These are phyloP conservation scores for Lactifluus echinatus DNA, from an alignment of 768 basidiomycete species.

Conservation along the genomic window DNA sequence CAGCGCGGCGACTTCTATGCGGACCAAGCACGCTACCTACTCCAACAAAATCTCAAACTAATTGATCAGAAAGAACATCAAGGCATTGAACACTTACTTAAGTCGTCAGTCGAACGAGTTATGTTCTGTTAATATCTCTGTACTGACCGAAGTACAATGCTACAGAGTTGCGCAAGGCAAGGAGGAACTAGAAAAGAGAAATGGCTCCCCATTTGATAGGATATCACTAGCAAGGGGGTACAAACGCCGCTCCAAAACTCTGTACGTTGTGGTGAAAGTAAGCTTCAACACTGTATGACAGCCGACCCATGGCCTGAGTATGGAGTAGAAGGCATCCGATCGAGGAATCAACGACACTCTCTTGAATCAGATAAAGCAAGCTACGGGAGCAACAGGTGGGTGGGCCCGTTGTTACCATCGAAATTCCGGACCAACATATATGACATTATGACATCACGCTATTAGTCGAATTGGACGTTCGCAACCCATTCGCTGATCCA, in stretches of 20 bases:
- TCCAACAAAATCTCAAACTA: neutral
- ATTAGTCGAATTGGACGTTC: neutral
- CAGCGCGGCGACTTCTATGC: neutral
- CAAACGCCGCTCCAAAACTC: neutral
- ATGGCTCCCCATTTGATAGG: neutral
- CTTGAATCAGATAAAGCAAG: neutral
- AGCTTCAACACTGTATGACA: neutral
- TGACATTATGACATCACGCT: neutral
- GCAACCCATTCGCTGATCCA: neutral
- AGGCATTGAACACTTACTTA: neutral
- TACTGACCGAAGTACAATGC: neutral
- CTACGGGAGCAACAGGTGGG: neutral
- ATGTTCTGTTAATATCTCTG: neutral
- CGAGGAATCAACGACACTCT: neutral
- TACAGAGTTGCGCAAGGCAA: neutral
- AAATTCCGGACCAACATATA: too few species aligned
- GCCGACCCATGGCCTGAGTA: neutral
- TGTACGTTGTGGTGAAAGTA: neutral
- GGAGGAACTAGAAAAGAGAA: neutral
- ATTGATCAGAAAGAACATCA: neutral
- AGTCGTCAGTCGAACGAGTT: neutral
- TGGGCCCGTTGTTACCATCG: neutral
- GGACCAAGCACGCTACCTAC: neutral
- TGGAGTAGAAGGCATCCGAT: neutral
- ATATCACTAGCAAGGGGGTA: neutral